Conservation (phyloP, 495 filamentous ascomycete genomes). For the Xylaria venustula region DNA sequence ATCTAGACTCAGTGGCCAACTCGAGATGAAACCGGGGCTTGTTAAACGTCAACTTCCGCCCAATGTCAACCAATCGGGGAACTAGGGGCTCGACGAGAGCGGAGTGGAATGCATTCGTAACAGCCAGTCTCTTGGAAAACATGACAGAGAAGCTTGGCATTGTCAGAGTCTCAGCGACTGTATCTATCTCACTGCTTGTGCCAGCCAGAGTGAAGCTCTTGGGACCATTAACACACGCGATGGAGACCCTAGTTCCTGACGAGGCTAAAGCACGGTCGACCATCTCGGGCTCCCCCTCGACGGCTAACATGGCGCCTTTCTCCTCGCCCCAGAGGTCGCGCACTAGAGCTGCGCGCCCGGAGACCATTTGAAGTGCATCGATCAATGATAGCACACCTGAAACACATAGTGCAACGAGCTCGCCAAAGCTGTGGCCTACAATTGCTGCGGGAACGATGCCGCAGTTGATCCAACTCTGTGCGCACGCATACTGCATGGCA, state of each 20-base stretch:
- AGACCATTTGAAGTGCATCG: constrained; percentile 42
- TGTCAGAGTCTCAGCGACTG: constrained; percentile 18
- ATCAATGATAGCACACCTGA: constrained; percentile 33
- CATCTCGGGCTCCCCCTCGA: constrained; percentile 22
- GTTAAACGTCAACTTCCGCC: constrained; percentile 25
- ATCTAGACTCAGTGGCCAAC: constrained; percentile 11
- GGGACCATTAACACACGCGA: constrained; percentile 56
- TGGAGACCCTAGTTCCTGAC: constrained; percentile 17
- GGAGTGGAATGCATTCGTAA: constrained; percentile 47
- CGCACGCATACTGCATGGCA: constrained; percentile 46
- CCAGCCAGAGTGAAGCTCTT: constrained; percentile 49
- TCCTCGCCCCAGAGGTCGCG: constrained; percentile 38
- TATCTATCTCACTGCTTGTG: constrained; percentile 29
- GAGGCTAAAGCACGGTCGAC: background rate
- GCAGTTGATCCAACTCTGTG: constrained; percentile 47
- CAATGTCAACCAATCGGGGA: constrained; percentile 26
- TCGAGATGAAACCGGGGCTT: constrained; percentile 18
- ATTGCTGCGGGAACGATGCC: constrained; percentile 35
- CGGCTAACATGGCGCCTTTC: constrained; percentile 44
- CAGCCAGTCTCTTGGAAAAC: constrained; percentile 36
- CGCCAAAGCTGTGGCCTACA: constrained; percentile 54
- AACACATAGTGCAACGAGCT: constrained; percentile 48
- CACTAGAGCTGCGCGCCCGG: constrained; percentile 40
- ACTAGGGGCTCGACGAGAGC: constrained; percentile 38
- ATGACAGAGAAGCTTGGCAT: background rate